phyloP scores from a whole-genome alignment of 2,329 filamentous ascomycete species.

The Sporothrix protearum region DNA sequence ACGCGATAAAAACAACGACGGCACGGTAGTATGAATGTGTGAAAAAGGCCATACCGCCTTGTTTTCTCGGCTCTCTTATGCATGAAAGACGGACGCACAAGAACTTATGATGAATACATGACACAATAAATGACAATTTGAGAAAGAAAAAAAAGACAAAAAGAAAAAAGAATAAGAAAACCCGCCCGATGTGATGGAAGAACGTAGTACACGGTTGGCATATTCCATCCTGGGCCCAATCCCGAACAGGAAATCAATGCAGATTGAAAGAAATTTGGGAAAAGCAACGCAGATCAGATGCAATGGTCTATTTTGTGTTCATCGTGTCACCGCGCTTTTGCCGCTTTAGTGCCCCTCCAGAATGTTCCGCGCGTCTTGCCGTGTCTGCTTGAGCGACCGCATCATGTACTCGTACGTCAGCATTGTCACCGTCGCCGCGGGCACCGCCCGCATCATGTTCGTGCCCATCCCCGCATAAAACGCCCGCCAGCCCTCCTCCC shows the following conservation, averaged over 20 bases:
- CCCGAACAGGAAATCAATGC: not conserved
- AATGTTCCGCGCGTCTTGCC: slow-evolving; percentile 40
- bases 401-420: slow-evolving; percentile 85
- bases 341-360: slow-evolving; percentile 23
- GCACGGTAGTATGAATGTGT: not conserved
- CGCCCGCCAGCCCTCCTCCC: slow-evolving; percentile 90
- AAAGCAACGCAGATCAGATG: not conserved
- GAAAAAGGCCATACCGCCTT: not conserved
- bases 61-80: slow-evolving; percentile 2
- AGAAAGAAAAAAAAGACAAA: too few relatives aligned
- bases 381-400: slow-evolving; percentile 48
- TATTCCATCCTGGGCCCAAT: not conserved
- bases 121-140: not conserved
- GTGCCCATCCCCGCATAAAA: slow-evolving; percentile 98
- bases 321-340: not conserved
- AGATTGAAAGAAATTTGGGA: not conserved
- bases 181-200: not conserved
- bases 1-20: not conserved
- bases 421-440: slow-evolving; percentile 95
- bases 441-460: slow-evolving; percentile 94
- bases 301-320: slow-evolving; percentile 2
- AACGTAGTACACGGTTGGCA: not conserved
- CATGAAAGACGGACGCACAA: not conserved
- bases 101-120: not conserved
- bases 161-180: too few relatives aligned